Percentiles rank a stretch among this genome's conserved stretches.
These are phyloP conservation scores for Pistacia atlantica DNA, from an alignment of 345 rosid species.

Conservation along the genomic window DNA sequence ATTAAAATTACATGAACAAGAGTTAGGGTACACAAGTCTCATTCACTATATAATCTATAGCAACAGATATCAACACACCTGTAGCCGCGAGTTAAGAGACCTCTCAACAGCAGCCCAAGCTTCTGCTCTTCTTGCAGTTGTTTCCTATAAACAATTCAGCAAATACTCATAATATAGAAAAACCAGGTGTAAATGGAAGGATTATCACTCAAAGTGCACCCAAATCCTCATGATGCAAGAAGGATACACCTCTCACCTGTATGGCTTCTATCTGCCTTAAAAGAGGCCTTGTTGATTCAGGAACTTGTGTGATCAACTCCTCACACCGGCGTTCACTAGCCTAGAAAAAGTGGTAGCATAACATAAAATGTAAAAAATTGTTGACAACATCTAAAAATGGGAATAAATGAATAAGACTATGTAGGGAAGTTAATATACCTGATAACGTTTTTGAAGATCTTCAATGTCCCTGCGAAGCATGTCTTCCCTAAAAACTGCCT, in stretches of 20 bases:
- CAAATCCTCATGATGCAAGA: background rate
- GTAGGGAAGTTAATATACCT: conserved; percentile 44
- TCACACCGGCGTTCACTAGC: conserved; percentile 99
- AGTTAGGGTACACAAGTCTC: conserved; percentile 9
- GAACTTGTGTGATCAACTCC: conserved; percentile 96
- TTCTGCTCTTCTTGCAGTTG: conserved; percentile 85
- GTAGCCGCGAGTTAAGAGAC: conserved; percentile 80
- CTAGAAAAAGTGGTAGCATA: conserved; percentile 37
- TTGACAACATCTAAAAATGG: conserved; percentile 11
- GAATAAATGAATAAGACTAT: conserved; percentile 7
- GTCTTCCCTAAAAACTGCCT: conserved; percentile 89
- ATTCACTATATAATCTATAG: conserved; percentile 3
- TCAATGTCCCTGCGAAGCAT: conserved; percentile 75
- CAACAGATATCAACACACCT: conserved; percentile 52
- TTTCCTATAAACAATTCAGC: conserved; percentile 60
- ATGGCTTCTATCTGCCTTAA: conserved; percentile 97
- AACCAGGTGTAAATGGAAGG: conserved; percentile 14
- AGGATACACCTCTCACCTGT: conserved; percentile 59
- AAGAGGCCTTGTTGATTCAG: conserved; percentile 98
- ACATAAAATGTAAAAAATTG: conserved; percentile 12
- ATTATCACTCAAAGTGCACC: conserved; percentile 1
- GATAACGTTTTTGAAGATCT: conserved; percentile 93
- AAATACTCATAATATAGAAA: conserved; percentile 17
- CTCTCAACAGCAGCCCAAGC: conserved; percentile 99
- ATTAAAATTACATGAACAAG: conserved; percentile 15